These are phyloP conservation scores for Leptosphaerulina australis DNA, from an alignment of 2,329 filamentous ascomycete species.

Conservation along the genomic window DNA sequence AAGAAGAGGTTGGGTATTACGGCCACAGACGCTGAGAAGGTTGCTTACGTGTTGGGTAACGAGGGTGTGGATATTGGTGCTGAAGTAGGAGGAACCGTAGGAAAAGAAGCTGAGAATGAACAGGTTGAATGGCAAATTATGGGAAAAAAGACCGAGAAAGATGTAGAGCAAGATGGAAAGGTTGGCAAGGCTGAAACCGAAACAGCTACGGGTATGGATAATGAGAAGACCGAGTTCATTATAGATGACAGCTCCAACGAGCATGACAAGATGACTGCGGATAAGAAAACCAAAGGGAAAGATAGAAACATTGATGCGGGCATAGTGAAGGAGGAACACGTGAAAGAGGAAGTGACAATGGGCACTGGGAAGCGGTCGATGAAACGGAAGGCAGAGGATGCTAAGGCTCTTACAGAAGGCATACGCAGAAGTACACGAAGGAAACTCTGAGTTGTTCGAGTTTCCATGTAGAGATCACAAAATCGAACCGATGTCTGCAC, in stretches of 20 bases:
- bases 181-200: neutral
- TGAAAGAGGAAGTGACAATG: neutral
- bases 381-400: slow-evolving; percentile 33
- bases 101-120: neutral
- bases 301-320: neutral
- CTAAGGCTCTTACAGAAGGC: slow-evolving; percentile 22
- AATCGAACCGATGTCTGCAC: too few species aligned
- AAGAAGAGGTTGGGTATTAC: slow-evolving; percentile 39
- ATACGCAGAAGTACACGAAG: slow-evolving; percentile 36
- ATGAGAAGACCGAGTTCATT: too few species aligned
- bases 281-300: too few species aligned
- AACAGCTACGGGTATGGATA: too few species aligned
- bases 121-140: neutral
- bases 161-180: neutral
- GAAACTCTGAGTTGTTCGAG: slow-evolving; percentile 15
- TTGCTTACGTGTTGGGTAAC: slow-evolving; percentile 71
- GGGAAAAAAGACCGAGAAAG: neutral
- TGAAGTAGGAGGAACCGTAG: neutral
- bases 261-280: too few species aligned
- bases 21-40: slow-evolving; percentile 71
- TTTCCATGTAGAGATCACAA: too few species aligned
- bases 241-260: too few species aligned
- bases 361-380: slow-evolving; percentile 19
- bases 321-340: neutral
- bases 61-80: slow-evolving; percentile 25